Percentiles rank a stretch among this genome's conserved stretches.
These are phyloP conservation scores for Trichoderma endophyticum DNA, from an alignment of 2,329 filamentous ascomycete species.

Conservation along the genomic window DNA sequence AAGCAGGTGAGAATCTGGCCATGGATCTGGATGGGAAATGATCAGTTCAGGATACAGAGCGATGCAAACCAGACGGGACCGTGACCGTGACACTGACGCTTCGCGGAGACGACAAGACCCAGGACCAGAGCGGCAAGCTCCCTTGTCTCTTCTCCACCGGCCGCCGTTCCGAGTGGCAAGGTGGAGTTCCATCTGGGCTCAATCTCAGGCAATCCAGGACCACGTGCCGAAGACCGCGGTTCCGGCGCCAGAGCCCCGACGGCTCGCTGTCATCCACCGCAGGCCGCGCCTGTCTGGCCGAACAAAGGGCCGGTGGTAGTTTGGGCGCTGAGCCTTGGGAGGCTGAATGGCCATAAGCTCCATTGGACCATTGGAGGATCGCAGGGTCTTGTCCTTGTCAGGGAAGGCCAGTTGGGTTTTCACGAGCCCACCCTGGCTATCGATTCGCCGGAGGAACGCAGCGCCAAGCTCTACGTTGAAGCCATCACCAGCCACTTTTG, in stretches of 20 bases:
- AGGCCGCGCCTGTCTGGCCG: conserved; percentile 2
- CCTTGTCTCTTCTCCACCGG: neutral
- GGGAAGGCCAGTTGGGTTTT: conserved; percentile 20
- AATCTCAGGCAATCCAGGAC: conserved; percentile 14
- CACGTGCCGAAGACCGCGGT: conserved; percentile 1
- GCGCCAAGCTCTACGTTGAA: conserved; percentile 18
- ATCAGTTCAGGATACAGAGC: neutral
- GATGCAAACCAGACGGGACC: neutral
- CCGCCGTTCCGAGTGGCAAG: neutral
- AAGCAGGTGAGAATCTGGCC: neutral
- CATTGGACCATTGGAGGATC: neutral
- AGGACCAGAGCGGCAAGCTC: neutral
- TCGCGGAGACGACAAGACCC: neutral
- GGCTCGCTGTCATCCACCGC: neutral
- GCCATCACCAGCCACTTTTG: neutral
- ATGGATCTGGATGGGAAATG: neutral
- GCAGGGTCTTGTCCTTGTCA: neutral
- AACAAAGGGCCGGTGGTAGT: conserved; percentile 3
- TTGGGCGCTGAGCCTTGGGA: neutral
- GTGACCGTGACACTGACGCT: neutral
- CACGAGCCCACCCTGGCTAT: conserved; percentile 18
- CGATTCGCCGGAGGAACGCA: conserved; percentile 26
- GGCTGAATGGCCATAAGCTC: neutral
- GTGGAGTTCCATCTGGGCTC: conserved; percentile 17
- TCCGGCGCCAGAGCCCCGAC: conserved; percentile 2